Evolutionary conservation across 495 filamentous ascomycete genomes (phyloP), one percentile per base, ranked within the genome.

Genomic region (Lophium mytilinum): DNA sequence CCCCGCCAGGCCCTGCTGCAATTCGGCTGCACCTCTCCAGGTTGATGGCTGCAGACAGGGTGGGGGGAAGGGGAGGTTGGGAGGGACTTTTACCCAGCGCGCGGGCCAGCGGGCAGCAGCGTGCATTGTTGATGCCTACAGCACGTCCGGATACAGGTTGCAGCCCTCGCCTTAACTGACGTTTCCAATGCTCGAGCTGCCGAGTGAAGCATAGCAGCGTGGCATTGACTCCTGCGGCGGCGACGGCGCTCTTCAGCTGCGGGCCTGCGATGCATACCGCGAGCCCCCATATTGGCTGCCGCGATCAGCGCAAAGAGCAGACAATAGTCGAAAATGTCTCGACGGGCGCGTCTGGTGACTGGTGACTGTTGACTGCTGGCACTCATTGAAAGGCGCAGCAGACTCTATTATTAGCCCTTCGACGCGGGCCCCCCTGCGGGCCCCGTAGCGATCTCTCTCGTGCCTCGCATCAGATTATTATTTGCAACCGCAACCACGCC

Each of bases 371-470:
- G 45, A 48, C 45, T 48, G 45, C 45, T 19, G 45, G 24, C 24
- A 30, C 34, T 18, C 49, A 37, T 4, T 36, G 33, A 36, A 52
- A 9, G 19, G 53, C 53, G 35, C 43, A 42, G 41, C 41, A 35
- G 50, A 34, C 8, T 9, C 60, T 62, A 62, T 62, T 58, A 54
- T 58, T 62, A 52, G 55, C 40, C n/a, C n/a, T n/a, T n/a, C n/a
- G n/a, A 47, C 24, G 24, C 24, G 6, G 6, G 24, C 24, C 24
- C 24, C 24, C 24, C 24, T 30, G 24, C 3, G 2, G 24, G 24
- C 43, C 51, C 55, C 43, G 50, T 63, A 59, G 61, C 61, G 61
- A 63, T 63, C 41, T 15, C 41, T 15, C 21, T 50, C 24, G 59
- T 55, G 43, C 42, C 37, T 53, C 58, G 39, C 57, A 58, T 53